Evolutionary conservation across 805 yeast species (phyloP).

Genomic region (Wickerhamiella parazyma): DNA sequence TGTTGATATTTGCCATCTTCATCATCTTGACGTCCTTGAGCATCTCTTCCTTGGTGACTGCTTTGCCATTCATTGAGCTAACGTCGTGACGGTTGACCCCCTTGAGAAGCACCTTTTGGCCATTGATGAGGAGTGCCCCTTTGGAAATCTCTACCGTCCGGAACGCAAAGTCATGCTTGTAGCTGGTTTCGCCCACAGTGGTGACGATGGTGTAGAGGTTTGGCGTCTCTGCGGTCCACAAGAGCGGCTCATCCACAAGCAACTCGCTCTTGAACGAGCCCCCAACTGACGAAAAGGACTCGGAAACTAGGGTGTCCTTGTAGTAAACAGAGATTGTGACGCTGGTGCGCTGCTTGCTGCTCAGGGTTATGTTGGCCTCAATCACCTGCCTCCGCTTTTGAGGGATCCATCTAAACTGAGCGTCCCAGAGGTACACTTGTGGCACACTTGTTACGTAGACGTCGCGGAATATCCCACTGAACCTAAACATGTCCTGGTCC

Average conservation of each 20-base stretch:
- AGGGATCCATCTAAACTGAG: slow-evolving; percentile 19
- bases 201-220: slow-evolving; percentile 21
- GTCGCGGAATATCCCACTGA: slow-evolving; percentile 30
- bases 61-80: slow-evolving; percentile 26
- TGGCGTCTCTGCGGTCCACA: slow-evolving; percentile 29
- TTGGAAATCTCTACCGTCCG: slow-evolving; percentile 22
- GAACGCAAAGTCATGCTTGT: slow-evolving; percentile 19
- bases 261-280: slow-evolving; percentile 23
- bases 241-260: slow-evolving; percentile 19
- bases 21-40: slow-evolving; percentile 25
- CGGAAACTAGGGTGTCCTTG: background rate
- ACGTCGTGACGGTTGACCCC: slow-evolving; percentile 31
- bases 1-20: slow-evolving; percentile 28
- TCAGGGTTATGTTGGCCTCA: background rate
- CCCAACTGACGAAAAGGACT: background rate
- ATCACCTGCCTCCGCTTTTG: slow-evolving; percentile 7
- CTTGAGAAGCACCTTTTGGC: slow-evolving; percentile 22
- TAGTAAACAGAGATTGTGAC: background rate
- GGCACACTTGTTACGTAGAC: slow-evolving; percentile 15
- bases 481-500: slow-evolving; percentile 32
- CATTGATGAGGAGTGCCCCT: slow-evolving; percentile 25
- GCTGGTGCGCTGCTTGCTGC: background rate
- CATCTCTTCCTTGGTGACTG: slow-evolving; percentile 27
- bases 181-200: slow-evolving; percentile 10
- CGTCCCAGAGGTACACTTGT: background rate